These are phyloP conservation scores for Talaromyces sp. DNA, from an alignment of 2,329 filamentous ascomycete species.

Conservation along the genomic window DNA sequence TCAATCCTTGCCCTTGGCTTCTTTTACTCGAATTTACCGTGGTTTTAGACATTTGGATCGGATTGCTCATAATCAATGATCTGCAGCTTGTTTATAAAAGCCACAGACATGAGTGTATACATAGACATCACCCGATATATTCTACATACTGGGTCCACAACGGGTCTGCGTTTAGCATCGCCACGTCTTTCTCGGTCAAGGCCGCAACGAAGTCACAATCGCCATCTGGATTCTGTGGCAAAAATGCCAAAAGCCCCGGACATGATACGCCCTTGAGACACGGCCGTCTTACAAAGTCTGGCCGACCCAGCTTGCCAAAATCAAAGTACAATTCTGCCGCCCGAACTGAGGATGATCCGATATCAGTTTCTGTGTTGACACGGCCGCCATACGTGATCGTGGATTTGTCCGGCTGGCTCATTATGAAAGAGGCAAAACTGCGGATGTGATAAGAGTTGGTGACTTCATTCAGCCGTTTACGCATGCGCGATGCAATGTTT, in stretches of 20 bases:
- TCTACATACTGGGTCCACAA: conserved; percentile 12
- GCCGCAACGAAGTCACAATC: conserved; percentile 16
- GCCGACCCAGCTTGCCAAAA: conserved; percentile 14
- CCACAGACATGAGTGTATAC: not conserved
- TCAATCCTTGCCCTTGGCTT: not conserved
- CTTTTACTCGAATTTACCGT: not conserved
- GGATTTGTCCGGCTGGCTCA: conserved; percentile 4
- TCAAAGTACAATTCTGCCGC: conserved; percentile 3
- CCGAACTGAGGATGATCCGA: conserved; percentile 3
- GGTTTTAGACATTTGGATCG: not conserved
- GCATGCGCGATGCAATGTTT: conserved; percentile 3
- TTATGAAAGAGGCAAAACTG: conserved; percentile 4
- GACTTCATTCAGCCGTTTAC: conserved; percentile 1
- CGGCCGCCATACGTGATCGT: conserved; percentile 5
- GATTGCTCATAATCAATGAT: not conserved
- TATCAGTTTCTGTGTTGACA: conserved; percentile 4
- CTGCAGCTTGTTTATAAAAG: not conserved
- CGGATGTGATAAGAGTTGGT: conserved; percentile 5
- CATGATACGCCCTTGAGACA: conserved; percentile 6
- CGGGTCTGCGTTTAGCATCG: conserved; percentile 7
- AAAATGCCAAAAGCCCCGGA: conserved; percentile 13
- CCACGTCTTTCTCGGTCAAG: conserved; percentile 12
- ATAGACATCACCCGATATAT: conserved; percentile 13
- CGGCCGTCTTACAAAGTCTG: conserved; percentile 14
- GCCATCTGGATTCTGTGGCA: conserved; percentile 10